Evolutionary conservation across 306 rosid genomes (phyloP), one percentile per base, ranked within the genome.

Genomic region (Bauhinia variegata): DNA sequence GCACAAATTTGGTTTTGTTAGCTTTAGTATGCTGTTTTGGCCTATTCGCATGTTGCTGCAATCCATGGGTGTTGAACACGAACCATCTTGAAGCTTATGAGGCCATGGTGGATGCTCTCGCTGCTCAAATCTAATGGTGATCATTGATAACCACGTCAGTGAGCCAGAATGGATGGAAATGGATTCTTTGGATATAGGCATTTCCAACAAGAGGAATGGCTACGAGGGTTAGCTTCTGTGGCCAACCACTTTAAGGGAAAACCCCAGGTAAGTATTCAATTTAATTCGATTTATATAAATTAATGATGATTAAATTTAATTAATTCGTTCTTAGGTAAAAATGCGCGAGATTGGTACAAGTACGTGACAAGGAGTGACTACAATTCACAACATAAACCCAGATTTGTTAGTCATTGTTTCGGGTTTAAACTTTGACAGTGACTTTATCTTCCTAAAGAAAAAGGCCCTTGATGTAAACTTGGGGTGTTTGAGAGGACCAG

Each of bases 111-210:
- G 47, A 79, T 75, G 79, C 72, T 5, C 62, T 83, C 2, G 82
- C 61, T 2, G 36, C 4, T 1, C 57, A 65, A 72, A 75, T 0
- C 9, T 83, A 0, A 83, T 83, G 87, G 61, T 79, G 0, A 31
- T 65, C 23, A 13, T 83, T 12, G 87, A 83, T 56, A 79, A 83
- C 47, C 87, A 83, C 0, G 78, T 83, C 4, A 79, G 82, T 36
- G 19, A 75, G 17, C 63, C 87, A 0, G 3, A 58, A 3, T 79
- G 87, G 84, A 83, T 36, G 82, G 74, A 0, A 76, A 83, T 17
- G 82, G 82, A 0, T 83, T 83, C 78, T 83, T 68, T 9, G 77
- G 84, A 1, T 84, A 83, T 19, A 54, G 65, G 4, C 73, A 76
- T 36, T 75, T 75, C 8, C 33, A 79, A 0, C 67, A 79, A 1